Base-by-base conservation (phyloP, 2,329 filamentous ascomycete genomes). In the Juglanconis oblonga region DNA sequence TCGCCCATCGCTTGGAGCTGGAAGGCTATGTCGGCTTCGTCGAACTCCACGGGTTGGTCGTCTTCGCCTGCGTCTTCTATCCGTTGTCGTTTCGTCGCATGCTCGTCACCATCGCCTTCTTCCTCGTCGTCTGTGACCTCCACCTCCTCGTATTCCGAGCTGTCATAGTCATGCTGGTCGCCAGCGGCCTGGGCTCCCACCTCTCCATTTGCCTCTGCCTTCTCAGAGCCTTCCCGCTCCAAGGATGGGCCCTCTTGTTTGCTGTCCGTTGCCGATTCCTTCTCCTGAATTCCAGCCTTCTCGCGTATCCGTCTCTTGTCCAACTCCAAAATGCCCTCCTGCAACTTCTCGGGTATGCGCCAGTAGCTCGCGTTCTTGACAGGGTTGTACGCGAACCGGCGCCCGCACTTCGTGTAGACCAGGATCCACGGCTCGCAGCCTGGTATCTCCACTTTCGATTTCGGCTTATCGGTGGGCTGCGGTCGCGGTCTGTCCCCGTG, bases 11-110 rank as follows among this genome's bases (percentile, higher is more conserved):
- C 88, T 56, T 91, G 90, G 11, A 99, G 80, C 70, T 99, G 95
- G 70, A 88, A 93, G 40, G 91, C 93, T 67, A 99, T 96, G 69
- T 99, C 95, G 56, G 93, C 94, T 72, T 98, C 95, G 58, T 90
- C 91, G 68, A 97, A 96, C 68, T 97, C 94, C 7, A 95, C 76
- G 0, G 84, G 81, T 1, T 73, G 75, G 1, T 62, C 59, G 11
- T 81, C 75, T 11, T 76, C 67, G 8, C 76, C 75, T 9, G 66
- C 61, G 9, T 79, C 76, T 53, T 77, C 76, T 13, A 75, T 79
- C 62, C 74, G 77, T 63, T 79, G 81, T 47, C 79, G 77, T 63
- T 84, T 85, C 40, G 77, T 68, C 62, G 76, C 68, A 68, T 77
- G 69, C 72, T 81, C 70, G 71, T 77, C 58, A 73, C 80, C 74